Percentiles rank a stretch among this genome's conserved stretches.
These are phyloP conservation scores for Cinchona pubescens DNA, from an alignment of 257 asterid genomes.

Conservation along the genomic window DNA sequence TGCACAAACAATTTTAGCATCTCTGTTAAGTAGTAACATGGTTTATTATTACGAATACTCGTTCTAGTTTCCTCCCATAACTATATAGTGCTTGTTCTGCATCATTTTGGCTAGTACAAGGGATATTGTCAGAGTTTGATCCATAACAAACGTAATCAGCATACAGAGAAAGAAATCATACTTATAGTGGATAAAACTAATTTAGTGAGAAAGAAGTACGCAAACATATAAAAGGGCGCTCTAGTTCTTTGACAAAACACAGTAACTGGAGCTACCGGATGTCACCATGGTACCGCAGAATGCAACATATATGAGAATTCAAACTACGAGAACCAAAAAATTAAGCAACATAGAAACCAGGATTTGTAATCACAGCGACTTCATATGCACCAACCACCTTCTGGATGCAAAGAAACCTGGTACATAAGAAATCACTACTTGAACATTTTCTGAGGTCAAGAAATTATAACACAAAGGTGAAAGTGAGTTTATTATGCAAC, in stretches of 20 bases:
- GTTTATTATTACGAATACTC: background rate
- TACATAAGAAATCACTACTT: background rate
- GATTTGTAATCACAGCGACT: background rate
- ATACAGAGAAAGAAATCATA: too few relatives aligned
- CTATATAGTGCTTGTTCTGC: background rate
- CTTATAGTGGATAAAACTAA: background rate
- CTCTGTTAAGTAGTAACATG: background rate
- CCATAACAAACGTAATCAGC: background rate
- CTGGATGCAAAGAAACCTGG: background rate
- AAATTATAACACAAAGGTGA: background rate
- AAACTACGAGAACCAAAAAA: background rate
- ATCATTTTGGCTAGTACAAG: background rate
- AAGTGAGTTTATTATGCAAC: background rate
- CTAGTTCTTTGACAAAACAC: background rate
- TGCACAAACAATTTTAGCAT: background rate
- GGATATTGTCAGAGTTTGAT: background rate
- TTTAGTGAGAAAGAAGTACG: too few relatives aligned
- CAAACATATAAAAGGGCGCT: background rate
- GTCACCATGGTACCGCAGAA: background rate
- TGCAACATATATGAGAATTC: background rate
- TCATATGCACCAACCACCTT: background rate
- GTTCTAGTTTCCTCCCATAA: background rate
- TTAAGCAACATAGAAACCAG: background rate
- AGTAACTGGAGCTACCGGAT: background rate
- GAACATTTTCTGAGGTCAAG: background rate